Evolutionary conservation across 352 stramenopile genomes (phyloP).

Genomic region (Globisporangium acanthophoron): DNA sequence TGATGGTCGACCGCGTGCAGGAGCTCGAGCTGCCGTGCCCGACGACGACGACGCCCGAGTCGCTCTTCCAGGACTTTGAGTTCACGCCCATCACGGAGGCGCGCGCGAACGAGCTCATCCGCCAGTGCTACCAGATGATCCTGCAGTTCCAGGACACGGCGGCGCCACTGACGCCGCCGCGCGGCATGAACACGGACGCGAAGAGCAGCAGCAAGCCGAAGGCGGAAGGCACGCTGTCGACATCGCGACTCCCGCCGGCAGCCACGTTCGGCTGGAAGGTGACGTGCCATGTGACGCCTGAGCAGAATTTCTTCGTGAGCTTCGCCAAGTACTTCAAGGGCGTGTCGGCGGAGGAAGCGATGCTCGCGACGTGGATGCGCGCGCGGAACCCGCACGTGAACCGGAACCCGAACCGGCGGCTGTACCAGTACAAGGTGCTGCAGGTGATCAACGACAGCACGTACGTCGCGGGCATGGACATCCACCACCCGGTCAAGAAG

Average conservation of each 20-base stretch:
- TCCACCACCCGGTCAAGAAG: conserved; percentile 41
- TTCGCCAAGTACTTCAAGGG: conserved; percentile 43
- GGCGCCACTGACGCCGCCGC: conserved; percentile 25
- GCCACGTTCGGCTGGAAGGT: conserved; percentile 58
- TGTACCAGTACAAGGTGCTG: conserved; percentile 37
- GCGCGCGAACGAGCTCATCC: conserved; percentile 46
- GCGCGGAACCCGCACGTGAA: conserved; percentile 15
- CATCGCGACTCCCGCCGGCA: conserved; percentile 24
- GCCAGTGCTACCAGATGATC: conserved; percentile 53
- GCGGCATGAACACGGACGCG: conserved; percentile 12
- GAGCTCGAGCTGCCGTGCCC: conserved; percentile 42
- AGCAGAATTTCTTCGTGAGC: conserved; percentile 40
- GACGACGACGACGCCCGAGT: conserved; percentile 20
- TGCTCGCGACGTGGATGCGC: conserved; percentile 33
- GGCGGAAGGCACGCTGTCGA: conserved; percentile 2
- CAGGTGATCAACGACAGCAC: conserved; percentile 49
- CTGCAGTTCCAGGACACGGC: conserved; percentile 38
- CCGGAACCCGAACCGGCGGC: conserved; percentile 24
- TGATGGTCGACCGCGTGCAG: conserved; percentile 28
- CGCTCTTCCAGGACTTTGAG: conserved; percentile 34
- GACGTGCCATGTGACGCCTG: conserved; percentile 28
- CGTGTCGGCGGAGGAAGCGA: conserved; percentile 33
- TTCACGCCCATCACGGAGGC: conserved; percentile 50
- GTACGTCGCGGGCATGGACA: conserved; percentile 35
- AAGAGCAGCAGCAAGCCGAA: neutral